Evolutionary conservation across 2,329 filamentous ascomycete species (phyloP).

Genomic region (Fusarium chaquense): DNA sequence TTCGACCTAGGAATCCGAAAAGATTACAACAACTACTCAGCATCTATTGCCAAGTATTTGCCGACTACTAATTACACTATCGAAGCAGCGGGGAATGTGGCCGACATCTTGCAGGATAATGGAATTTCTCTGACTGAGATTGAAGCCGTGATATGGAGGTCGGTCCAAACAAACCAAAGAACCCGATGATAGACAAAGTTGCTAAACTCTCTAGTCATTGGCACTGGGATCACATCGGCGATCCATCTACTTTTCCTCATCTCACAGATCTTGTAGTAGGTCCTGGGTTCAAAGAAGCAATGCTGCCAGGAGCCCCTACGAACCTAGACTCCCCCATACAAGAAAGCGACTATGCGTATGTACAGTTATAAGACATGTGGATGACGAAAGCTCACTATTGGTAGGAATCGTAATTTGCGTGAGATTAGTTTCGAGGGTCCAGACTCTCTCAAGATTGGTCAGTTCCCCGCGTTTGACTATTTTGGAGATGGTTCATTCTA

Average conservation of each 20-base stretch:
- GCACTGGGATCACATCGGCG: slow-evolving; percentile 66
- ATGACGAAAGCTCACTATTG: neutral
- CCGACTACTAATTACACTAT: slow-evolving; percentile 47
- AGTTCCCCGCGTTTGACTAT: slow-evolving; percentile 56
- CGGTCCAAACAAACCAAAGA: neutral
- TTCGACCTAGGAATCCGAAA: slow-evolving; percentile 51
- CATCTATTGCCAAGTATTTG: slow-evolving; percentile 43
- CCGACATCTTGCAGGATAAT: slow-evolving; percentile 34
- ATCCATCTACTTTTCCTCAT: slow-evolving; percentile 60
- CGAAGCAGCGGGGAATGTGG: slow-evolving; percentile 44
- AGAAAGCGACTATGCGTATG: slow-evolving; percentile 53
- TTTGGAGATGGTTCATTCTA: slow-evolving; percentile 59
- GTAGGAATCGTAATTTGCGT: slow-evolving; percentile 42
- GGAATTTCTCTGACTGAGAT: slow-evolving; percentile 14
- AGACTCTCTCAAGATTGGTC: slow-evolving; percentile 50
- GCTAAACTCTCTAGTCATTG: slow-evolving; percentile 52
- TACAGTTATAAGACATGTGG: neutral
- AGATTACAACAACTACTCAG: slow-evolving; percentile 47
- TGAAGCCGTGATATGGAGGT: slow-evolving; percentile 44
- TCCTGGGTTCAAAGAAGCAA: slow-evolving; percentile 60
- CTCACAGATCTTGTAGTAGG: slow-evolving; percentile 64
- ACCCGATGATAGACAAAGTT: neutral
- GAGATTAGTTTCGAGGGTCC: slow-evolving; percentile 46
- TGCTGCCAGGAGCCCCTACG: slow-evolving; percentile 61
- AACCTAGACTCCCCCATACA: slow-evolving; percentile 51